Evolutionary conservation across 768 basidiomycete species (phyloP).

Genomic region (Hericium alpestre): DNA sequence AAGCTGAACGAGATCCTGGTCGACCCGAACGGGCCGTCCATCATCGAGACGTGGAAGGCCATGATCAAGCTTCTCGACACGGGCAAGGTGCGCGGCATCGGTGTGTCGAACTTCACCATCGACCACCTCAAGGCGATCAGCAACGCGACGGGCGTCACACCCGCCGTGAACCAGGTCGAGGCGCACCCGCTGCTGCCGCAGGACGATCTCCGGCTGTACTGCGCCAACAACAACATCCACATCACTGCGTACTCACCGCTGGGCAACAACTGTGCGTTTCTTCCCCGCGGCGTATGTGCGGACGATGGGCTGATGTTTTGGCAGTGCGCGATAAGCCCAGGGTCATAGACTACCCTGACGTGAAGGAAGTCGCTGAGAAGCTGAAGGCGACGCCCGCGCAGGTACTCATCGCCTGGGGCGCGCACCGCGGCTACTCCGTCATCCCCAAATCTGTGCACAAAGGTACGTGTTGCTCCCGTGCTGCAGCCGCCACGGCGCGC

Average conservation of each 20-base stretch:
- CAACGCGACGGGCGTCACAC: slow-evolving; percentile 59
- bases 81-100: slow-evolving; percentile 61
- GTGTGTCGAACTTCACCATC: slow-evolving; percentile 76
- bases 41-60: slow-evolving; percentile 80
- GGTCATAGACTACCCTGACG: slow-evolving; percentile 43
- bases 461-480: slow-evolving; percentile 17
- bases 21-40: slow-evolving; percentile 39
- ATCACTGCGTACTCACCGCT: slow-evolving; percentile 64
- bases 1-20: slow-evolving; percentile 38
- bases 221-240: slow-evolving; percentile 59
- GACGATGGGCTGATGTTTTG: neutral
- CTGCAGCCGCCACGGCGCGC: neutral
- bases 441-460: slow-evolving; percentile 78
- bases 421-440: slow-evolving; percentile 63
- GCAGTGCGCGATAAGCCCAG: neutral
- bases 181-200: slow-evolving; percentile 74
- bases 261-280: slow-evolving; percentile 63
- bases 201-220: slow-evolving; percentile 59
- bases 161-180: slow-evolving; percentile 75
- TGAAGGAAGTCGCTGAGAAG: slow-evolving; percentile 52
- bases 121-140: slow-evolving; percentile 57
- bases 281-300: neutral
- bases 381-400: slow-evolving; percentile 64
- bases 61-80: slow-evolving; percentile 61
- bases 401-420: slow-evolving; percentile 77